Evolutionary conservation across 2,329 filamentous ascomycete species (phyloP), one percentile per base, ranked within the genome.

Genomic region (Penicillium sumatraense): DNA sequence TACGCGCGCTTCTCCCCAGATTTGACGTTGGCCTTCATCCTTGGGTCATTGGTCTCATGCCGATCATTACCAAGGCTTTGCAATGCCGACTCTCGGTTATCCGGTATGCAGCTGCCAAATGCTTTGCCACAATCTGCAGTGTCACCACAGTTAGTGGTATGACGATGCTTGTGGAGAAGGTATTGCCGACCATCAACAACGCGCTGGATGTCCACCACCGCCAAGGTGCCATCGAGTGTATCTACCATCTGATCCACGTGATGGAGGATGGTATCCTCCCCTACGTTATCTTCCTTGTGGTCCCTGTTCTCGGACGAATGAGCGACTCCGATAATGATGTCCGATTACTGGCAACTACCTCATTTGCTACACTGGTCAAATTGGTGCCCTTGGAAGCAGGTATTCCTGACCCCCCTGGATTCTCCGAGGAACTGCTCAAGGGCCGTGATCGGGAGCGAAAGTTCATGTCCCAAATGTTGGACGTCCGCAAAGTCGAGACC

Each of bases 211-310:
- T 97, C 26, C 88, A 91, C 69, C 89, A 89, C 76, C 88, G 95
- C 35, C 95, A 99, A 78, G 95, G 95, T 59, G 92, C 91, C 5
- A 95, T 96, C 54, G 95, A 99, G 75, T 91, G 87, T 65, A 90
- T 99, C 56, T 99, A 99, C 71, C 95, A 99, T 74, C 80, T 99
- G 56, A 99, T 99, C 61, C 91, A 96, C 57, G 93, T 97, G 49
- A 99, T 99, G 95, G 95, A 96, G 59, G 95, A 98, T 71, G 85
- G 86, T 33, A 99, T 99, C 54, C 78, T 99, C 26, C 95, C 96
- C 3, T 99, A 99, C 68, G 95, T 99, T 60, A 97, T 99, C 67
- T 99, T 99, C 85, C 85, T 99, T 62, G 96, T 99, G 56, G 96
- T 98, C 11, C 95, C 95, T 13, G 95, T 99, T 3, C 83, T 99